Evolutionary conservation across 495 filamentous ascomycete genomes (phyloP), one percentile per base, ranked within the genome.

Genomic region (Penicillium turbatum): DNA sequence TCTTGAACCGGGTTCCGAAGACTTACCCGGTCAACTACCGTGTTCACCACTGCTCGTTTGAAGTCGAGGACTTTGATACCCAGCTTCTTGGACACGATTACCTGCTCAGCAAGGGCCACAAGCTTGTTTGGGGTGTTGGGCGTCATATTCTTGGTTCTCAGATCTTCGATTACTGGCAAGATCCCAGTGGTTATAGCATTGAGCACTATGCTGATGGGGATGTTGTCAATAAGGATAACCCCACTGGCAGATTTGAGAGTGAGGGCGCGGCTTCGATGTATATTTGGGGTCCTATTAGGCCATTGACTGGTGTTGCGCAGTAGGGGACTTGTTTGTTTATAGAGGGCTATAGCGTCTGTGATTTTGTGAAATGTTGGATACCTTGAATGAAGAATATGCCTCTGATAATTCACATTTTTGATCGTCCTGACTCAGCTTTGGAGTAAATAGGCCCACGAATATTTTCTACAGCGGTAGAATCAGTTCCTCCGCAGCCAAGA

Each of bases 111-210:
- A 81, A 85, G 64, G 80, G 79, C 1, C 87, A 87, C 62, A 73
- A 78, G 52, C 80, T 79, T 53, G 84, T 84, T 49, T 91, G 87
- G 87, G 87, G 87, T 0, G 79, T 91, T 5, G 87, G 87, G 11
- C 66, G 87, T 21, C 87, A 91, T 66, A 79, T 89, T 32, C 77
- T 90, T 54, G 87, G 86, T 5, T 82, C 78, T 39, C 86, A 90
- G 68, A 84, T 90, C 21, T 89, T 89, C 57, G 86, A 90, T 64
- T 90, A 90, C 65, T 90, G 86, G 86, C 86, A 57, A 55, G 83
- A 87, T 67, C 78, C 81, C 0, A 74, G 69, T n/a, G 65, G 73
- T 0, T 81, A 82, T 57, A 86, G 86, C 60, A 66, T 87, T 56
- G 85, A 88, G 65, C 85, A 88, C 61, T 88, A 88, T 50, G 79